These are phyloP conservation scores for Actinomortierella ambigua DNA, from an alignment of 371 early-diverging fungal species.

Conservation along the genomic window DNA sequence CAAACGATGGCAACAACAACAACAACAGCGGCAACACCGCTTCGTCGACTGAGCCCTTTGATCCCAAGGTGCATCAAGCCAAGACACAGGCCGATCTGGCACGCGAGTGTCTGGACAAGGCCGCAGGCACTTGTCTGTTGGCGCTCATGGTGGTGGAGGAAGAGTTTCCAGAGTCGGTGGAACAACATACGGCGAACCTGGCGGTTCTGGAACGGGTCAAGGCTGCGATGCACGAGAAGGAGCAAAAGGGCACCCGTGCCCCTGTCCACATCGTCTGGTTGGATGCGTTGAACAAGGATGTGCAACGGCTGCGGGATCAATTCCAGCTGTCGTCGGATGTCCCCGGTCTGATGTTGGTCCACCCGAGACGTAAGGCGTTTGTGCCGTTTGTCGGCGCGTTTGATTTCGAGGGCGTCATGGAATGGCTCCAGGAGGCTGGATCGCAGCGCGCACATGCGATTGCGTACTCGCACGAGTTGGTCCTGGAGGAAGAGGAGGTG, in stretches of 20 bases:
- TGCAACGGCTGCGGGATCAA: constrained; percentile 54
- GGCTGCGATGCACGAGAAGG: constrained; percentile 45
- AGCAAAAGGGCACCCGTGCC: constrained; percentile 10
- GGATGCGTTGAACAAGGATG: constrained; percentile 57
- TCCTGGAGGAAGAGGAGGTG: constrained; percentile 9
- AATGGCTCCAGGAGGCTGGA: constrained; percentile 55
- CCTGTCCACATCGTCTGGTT: constrained; percentile 70
- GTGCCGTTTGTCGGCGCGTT: constrained; percentile 75
- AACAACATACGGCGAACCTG: constrained; percentile 58
- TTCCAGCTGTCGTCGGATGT: constrained; percentile 74
- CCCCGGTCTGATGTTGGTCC: constrained; percentile 72
- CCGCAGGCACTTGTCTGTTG: constrained; percentile 61
- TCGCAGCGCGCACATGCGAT: constrained; percentile 50
- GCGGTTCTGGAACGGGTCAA: constrained; percentile 56
- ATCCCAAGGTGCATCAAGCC: constrained; percentile 55
- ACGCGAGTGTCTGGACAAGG: constrained; percentile 50
- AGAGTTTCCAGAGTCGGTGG: constrained; percentile 60
- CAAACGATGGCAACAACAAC: constrained; percentile 31
- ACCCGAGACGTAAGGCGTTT: constrained; percentile 67
- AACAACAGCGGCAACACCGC: constrained; percentile 24
- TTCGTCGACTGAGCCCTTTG: constrained; percentile 40
- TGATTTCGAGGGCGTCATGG: constrained; percentile 61
- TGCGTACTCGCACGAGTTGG: constrained; percentile 22
- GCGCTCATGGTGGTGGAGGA: constrained; percentile 67
- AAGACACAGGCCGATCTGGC: constrained; percentile 55